Percentiles rank a stretch among this genome's conserved stretches.
phyloP scores from a whole-genome alignment of 768 basidiomycete genomes.

The Termitomyces titanicus region DNA sequence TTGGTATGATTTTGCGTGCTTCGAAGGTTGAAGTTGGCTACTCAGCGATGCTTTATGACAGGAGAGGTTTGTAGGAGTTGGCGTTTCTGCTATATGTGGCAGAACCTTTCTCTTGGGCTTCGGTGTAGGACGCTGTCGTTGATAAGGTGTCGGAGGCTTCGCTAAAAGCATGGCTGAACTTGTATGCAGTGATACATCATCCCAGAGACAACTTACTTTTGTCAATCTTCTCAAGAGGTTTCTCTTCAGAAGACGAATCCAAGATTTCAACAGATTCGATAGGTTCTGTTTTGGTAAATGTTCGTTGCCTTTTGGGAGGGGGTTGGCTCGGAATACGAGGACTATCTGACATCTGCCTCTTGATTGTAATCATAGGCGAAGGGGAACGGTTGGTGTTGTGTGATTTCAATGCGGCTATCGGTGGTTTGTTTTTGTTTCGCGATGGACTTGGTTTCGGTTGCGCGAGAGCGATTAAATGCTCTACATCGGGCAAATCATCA shows the following conservation, averaged over 20 bases:
- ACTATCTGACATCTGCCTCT: neutral
- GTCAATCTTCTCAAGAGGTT: neutral
- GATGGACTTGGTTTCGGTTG: slow-evolving; percentile 2
- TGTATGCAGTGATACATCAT: neutral
- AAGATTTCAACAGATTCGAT: neutral
- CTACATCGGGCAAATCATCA: slow-evolving; percentile 2
- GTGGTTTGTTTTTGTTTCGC: neutral
- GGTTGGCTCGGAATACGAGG: neutral
- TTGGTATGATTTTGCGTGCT: neutral
- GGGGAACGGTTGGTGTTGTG: neutral
- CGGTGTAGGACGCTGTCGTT: neutral
- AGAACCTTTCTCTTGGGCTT: slow-evolving; percentile 1
- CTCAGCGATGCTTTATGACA: neutral
- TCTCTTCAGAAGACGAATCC: neutral
- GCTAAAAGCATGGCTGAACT: neutral
- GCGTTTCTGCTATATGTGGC: neutral
- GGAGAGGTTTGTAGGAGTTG: neutral
- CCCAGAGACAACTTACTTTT: neutral
- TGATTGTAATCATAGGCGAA: neutral
- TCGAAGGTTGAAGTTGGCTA: neutral
- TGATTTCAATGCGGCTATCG: neutral
- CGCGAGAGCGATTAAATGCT: slow-evolving; percentile 1
- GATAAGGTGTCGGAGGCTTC: neutral
- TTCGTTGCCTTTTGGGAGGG: neutral
- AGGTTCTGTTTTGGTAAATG: neutral